Base-by-base conservation (phyloP, 148 eudicot species). In the Chenopodium berlandieri region DNA sequence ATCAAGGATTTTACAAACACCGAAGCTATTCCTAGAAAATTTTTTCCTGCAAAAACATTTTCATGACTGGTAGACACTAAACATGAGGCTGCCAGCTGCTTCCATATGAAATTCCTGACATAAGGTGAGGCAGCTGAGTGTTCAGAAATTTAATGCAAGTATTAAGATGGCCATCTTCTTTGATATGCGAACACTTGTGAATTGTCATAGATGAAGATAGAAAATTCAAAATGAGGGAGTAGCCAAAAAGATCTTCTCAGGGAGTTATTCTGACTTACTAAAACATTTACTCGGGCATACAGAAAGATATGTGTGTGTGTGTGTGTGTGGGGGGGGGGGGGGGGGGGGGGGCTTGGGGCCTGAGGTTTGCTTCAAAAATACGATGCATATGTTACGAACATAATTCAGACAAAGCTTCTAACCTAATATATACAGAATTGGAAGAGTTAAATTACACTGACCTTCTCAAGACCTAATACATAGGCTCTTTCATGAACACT, bases 391-490 rank as follows among this genome's bases (percentile, higher is more conserved):
- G 62, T 2, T 13, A 48, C 9, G 13, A 71, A 56, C 6, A 56
- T 17, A 19, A 56, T 56, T 27, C 25, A 62, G 66, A 62, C 4
- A 62, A 20, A 7, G 25, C 66, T 6, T 62, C 25, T 13, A 56
- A 4, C 22, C 62, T 4, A 22, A 62, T 22, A 25, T 13, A 73
- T 48, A 25, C 64, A 72, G 12, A 71, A 77, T 20, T 11, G 67
- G 54, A 75, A 31, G 17, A 52, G 62, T 50, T 50, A 11, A 32
- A 27, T 23, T 8, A 48, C 78, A 71, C 56, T 71, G 88, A 92
- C 99, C 97, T 93, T 93, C 93, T 93, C 97, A 79, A 95, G 99
- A 62, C 94, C 97, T 60, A 82, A 86, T 63, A 95, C 89, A 86
- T 95, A 95, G 78, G 97, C 92, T 69, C 88, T 85, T 76, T 90